Evolutionary conservation across 768 basidiomycete species (phyloP).

Genomic region (Tylopilus rubrobrunneus): DNA sequence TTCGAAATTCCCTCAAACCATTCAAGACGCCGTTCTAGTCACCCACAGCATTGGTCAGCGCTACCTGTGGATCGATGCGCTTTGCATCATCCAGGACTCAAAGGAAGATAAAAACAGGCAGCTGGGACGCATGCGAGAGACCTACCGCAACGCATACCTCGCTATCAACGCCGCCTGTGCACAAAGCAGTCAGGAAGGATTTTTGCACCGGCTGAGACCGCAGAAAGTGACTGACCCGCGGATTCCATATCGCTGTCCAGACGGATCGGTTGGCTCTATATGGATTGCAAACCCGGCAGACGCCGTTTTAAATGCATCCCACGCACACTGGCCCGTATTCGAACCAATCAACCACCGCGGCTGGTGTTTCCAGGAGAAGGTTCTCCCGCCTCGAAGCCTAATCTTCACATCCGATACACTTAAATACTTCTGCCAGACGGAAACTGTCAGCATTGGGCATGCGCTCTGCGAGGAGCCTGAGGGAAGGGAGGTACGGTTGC

Average conservation of each 20-base stretch:
- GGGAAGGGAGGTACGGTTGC: background rate
- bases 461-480: background rate
- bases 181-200: background rate
- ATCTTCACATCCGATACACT: background rate
- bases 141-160: background rate
- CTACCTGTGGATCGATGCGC: slow-evolving; percentile 1
- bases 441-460: background rate
- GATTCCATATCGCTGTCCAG: background rate
- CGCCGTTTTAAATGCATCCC: background rate
- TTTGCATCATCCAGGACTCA: slow-evolving; percentile 3
- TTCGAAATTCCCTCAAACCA: background rate
- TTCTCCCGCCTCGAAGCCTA: background rate
- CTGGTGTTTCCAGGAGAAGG: slow-evolving; percentile 3
- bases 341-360: slow-evolving; percentile 1
- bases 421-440: slow-evolving; percentile 1
- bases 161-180: background rate
- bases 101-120: background rate
- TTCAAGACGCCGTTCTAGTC: background rate
- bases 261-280: background rate
- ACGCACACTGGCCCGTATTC: background rate
- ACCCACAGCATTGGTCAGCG: background rate
- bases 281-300: background rate
- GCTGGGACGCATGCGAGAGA: background rate
- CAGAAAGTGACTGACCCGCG: background rate
- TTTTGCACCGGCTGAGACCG: background rate